phyloP scores from a whole-genome alignment of 768 basidiomycete species.

The Ramaria sp. region DNA sequence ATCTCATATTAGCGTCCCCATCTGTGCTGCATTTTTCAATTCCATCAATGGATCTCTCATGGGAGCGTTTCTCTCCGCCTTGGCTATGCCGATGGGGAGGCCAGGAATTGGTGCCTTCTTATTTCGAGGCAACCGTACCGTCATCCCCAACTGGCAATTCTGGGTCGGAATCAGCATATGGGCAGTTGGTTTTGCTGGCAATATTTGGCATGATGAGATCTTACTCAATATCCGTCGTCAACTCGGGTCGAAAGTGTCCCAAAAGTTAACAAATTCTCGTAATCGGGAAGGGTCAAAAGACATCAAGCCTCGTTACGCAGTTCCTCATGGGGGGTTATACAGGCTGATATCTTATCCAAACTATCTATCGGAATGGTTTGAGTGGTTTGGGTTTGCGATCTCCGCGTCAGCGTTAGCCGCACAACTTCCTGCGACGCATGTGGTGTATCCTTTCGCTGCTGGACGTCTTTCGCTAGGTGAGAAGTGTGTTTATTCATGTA shows the following conservation, averaged over 20 bases:
- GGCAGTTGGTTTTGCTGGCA: constrained; percentile 62
- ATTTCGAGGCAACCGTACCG: constrained; percentile 15
- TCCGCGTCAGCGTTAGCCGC: constrained; percentile 35
- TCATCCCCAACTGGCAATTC: constrained; percentile 30
- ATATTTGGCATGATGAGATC: constrained; percentile 85
- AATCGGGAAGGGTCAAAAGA: constrained; percentile 21
- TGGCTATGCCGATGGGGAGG: constrained; percentile 35
- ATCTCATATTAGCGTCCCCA: constrained; percentile 54
- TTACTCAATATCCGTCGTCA: constrained; percentile 72
- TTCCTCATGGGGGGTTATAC: constrained; percentile 75
- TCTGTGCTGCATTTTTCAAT: constrained; percentile 56
- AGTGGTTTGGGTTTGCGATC: constrained; percentile 84
- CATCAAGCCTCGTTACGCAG: constrained; percentile 51
- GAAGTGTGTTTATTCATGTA: neutral
- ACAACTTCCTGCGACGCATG: constrained; percentile 30
- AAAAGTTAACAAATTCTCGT: constrained; percentile 21
- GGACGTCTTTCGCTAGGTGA: constrained; percentile 13
- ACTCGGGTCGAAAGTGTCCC: too few relatives aligned
- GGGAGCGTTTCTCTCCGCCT: constrained; percentile 59
- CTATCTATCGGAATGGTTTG: constrained; percentile 91
- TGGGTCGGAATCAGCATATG: constrained; percentile 57
- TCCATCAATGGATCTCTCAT: constrained; percentile 57
- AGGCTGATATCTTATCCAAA: constrained; percentile 80
- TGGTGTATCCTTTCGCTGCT: constrained; percentile 4
- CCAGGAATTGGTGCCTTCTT: constrained; percentile 16